Evolutionary conservation across 139 green algal genomes (phyloP), one percentile per base, ranked within the genome.

Genomic region (Mychonastes homosphaera): DNA sequence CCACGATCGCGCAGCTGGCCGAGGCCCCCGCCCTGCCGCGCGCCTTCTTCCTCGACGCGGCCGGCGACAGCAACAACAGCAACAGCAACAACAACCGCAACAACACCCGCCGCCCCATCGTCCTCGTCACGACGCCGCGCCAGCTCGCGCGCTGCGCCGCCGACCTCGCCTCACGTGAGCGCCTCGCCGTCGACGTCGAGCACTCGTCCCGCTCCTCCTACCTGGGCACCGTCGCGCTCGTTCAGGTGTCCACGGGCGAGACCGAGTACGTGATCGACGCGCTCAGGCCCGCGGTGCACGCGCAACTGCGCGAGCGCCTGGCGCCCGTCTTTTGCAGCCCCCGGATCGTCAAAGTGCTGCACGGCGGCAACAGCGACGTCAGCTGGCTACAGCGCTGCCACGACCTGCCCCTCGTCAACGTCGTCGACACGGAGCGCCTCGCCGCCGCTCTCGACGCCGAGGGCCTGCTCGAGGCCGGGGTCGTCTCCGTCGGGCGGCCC

Each of bases 391-490:
- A 90, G 58, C 67, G 81, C 0, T 81, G 92, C 54, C 81, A 79
- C 46, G 53, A 75, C 29, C 40, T 85, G 0, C 86, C 85, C 70
- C 51, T 83, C 30, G 81, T 87, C 60, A 92, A 92, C 63, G 45
- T 87, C 0, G 88, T 90, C 62, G 86, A 94, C 73, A 94, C 86
- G 4, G 78, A 87, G 48, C 81, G n/a, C n/a, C n/a, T n/a, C n/a
- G n/a, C n/a, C n/a, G n/a, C n/a, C n/a, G n/a, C n/a, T n/a, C n/a
- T n/a, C n/a, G n/a, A n/a, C n/a, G n/a, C n/a, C n/a, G n/a, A n/a
- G n/a, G n/a, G n/a, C n/a, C n/a, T n/a, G n/a, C n/a, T n/a, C n/a
- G n/a, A n/a, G n/a, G n/a, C n/a, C n/a, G n/a, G n/a, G n/a, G n/a
- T n/a, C n/a, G n/a, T n/a, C n/a, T n/a, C n/a, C n/a, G n/a, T n/a